Evolutionary conservation across 495 filamentous ascomycete species (phyloP), one percentile per base, ranked within the genome.

Genomic region (Aspergillus asperescens): DNA sequence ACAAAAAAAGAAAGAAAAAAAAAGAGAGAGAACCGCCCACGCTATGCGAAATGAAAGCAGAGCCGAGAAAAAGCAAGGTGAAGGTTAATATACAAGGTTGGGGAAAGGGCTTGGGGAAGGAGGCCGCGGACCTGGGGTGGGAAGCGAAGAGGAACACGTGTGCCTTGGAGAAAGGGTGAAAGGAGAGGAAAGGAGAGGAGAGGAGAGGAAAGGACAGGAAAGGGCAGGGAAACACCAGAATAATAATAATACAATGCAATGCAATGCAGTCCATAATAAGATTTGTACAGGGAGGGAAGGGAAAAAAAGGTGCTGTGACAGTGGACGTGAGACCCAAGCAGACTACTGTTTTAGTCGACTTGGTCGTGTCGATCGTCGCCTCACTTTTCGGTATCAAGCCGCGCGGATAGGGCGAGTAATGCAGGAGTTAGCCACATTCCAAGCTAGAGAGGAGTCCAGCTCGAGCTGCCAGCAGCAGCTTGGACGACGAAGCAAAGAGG

Each of bases 391-490:
- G 56, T 38, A 27, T 28, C 43, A 67, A 68, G 61, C 59, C 63
- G 63, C 63, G 66, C 63, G 63, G 63, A 62, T 63, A 63, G 62
- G 46, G 53, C 47, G 52, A 55, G 35, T 51, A 51, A 15, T 29
- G 38, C 38, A 23, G 38, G n/a, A 12, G 7, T 32, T 12, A 3
- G 31, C 31, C 9, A 32, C n/a, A n/a, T n/a, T n/a, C n/a, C n/a
- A n/a, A n/a, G n/a, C n/a, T n/a, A n/a, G n/a, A n/a, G n/a, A n/a
- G n/a, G n/a, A n/a, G 20, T 42, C 39, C 39, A 29, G 38, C 38
- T 40, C 43, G 18, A 53, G 39, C 53, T 52, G 49, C 57, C 52
- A 56, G 57, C 54, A 57, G 55, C 32, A 42, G 54, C 53, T 56
- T 55, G 44, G 10, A 25, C 37, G 29, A 48, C 12, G 16, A 39